phyloP scores from a whole-genome alignment of 441 rosid species.

The Pelargonium australe region DNA sequence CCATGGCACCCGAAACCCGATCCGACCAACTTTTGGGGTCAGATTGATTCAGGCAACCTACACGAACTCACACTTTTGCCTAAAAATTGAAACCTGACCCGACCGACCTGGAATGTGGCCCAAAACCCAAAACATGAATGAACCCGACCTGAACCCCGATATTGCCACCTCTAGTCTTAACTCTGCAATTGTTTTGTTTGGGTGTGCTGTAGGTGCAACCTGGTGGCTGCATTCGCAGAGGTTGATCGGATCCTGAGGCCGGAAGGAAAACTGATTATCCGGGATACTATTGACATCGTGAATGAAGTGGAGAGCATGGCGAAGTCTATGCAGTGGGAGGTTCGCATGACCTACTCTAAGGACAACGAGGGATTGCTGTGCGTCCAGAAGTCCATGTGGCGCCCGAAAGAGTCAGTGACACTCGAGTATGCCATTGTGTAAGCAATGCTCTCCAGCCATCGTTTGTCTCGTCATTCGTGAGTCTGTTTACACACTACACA shows the following conservation, averaged over 20 bases:
- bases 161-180: background rate
- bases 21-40: no score
- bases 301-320: conserved; percentile 50
- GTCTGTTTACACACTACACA: background rate
- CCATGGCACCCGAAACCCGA: background rate
- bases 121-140: no score
- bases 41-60: no score
- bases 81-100: no score
- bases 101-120: no score
- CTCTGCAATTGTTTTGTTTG: background rate
- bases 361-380: conserved; percentile 78
- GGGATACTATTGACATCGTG: conserved; percentile 57
- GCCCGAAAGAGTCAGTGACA: conserved; percentile 34
- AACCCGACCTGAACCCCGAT: no score
- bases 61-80: no score
- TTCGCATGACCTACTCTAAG: conserved; percentile 63
- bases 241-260: conserved; percentile 82
- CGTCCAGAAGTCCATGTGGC: conserved; percentile 71
- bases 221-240: conserved; percentile 58
- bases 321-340: conserved; percentile 72
- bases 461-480: background rate
- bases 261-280: conserved; percentile 68
- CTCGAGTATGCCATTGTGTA: background rate
- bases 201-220: conserved; percentile 52
- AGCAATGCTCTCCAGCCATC: background rate